Evolutionary conservation across 108 stramenopile genomes (phyloP).

Genomic region (Hondaea fermentalgiana): DNA sequence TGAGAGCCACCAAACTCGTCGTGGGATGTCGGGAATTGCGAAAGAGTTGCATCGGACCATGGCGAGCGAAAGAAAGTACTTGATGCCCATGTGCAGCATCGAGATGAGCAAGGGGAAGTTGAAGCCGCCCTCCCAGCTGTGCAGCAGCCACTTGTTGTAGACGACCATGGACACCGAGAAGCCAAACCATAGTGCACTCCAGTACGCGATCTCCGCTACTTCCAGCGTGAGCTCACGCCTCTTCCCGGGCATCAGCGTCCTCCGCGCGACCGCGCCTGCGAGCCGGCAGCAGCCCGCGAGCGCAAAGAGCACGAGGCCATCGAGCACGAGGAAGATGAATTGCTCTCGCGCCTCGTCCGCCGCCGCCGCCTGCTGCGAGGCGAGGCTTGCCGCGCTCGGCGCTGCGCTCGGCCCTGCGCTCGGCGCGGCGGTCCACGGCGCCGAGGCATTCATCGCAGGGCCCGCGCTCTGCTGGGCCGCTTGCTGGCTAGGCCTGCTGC

Average conservation of each 20-base stretch:
- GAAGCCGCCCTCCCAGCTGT: conserved; percentile 26
- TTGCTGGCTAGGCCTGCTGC: too few relatives aligned
- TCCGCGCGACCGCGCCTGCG: not conserved
- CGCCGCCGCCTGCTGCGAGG: not conserved
- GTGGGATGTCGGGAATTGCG: not conserved
- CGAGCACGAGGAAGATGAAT: not conserved
- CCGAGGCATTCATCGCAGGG: too few relatives aligned
- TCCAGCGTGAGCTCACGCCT: not conserved
- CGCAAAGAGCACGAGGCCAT: not conserved
- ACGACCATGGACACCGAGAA: conserved; percentile 17
- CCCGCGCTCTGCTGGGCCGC: too few relatives aligned
- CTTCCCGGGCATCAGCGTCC: not conserved
- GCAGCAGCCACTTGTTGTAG: conserved; percentile 28
- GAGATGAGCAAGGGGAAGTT: conserved; percentile 26
- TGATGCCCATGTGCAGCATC: conserved; percentile 18
- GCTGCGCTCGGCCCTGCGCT: not conserved
- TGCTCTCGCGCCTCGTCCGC: not conserved
- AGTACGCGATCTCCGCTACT: not conserved
- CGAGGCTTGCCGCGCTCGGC: not conserved
- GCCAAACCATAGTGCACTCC: conserved; percentile 10
- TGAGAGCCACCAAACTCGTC: not conserved
- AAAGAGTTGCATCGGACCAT: not conserved
- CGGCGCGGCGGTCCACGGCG: not conserved
- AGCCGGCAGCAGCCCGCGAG: not conserved
- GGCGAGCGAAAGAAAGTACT: conserved; percentile 17